Evolutionary conservation across 1,139 yeast species (phyloP), one percentile per base, ranked within the genome.

Genomic region (Chernovozyma aurita): DNA sequence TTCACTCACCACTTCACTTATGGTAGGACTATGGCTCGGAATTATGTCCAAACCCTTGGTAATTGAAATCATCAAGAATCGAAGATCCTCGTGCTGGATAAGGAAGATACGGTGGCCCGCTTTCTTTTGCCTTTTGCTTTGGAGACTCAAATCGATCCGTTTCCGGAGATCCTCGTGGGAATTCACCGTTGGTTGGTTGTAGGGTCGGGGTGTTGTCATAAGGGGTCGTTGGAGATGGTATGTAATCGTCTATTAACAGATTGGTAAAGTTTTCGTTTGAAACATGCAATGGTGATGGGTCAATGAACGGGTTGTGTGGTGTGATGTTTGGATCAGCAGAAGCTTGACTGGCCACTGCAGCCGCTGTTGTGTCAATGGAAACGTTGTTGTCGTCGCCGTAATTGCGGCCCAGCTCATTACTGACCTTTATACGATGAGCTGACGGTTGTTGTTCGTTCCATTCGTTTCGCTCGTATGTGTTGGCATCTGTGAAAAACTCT

Each of bases 81-180:
- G 37, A 30, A 12, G 37, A 34, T 6, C 24, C 24, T 18, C 37
- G 17, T n/a, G 16, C 33, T 8, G 37, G 37, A 28, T 34, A 34
- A 12, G 37, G 37, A 20, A 31, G 36, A 11, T 7, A 11, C 27
- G n/a, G 13, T 13, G 15, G 13, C 27, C 6, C 27, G 5, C 5
- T 13, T n/a, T 7, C 22, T 20, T 20, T n/a, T 11, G 25, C 25
- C 12, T 11, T 11, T n/a, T 22, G 25, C 25, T 22, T 11, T 11
- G 25, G 25, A 22, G n/a, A 22, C 25, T 11, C n/a, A n/a, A n/a
- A n/a, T n/a, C n/a, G 22, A 20, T 20, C 9, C 8, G 22, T 6
- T 20, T 20, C 22, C 22, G 22, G 8, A 7, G 22, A 20, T 20
- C 9, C 22, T 7, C 9, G 6, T 20, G 22, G 22, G 9, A 20